Evolutionary conservation across 306 rosid genomes (phyloP).

Genomic region (Herpetospermum pedunculosum): DNA sequence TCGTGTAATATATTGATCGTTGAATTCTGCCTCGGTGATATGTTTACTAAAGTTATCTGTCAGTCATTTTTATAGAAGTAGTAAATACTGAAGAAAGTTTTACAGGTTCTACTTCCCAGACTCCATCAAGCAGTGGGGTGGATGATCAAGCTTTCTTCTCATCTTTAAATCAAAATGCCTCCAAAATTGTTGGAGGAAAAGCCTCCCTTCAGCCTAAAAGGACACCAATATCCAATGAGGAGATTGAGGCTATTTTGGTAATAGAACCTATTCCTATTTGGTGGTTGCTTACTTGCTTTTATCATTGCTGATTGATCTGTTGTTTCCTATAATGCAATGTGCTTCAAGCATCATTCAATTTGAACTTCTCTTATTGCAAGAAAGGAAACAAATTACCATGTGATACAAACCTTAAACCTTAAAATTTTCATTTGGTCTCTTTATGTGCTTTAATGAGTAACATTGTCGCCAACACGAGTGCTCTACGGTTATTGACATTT

Average conservation of each 20-base stretch:
- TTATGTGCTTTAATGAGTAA: neutral
- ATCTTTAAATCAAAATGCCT: constrained; percentile 25
- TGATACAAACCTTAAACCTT: neutral
- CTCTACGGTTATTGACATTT: too few species aligned
- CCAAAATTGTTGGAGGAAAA: constrained; percentile 54
- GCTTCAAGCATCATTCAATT: neutral
- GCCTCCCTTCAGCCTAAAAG: constrained; percentile 93
- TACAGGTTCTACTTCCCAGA: constrained; percentile 50
- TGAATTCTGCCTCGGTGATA: neutral
- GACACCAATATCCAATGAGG: constrained; percentile 71
- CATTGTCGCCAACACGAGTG: too few species aligned
- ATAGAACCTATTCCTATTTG: constrained; percentile 12
- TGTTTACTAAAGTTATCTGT: neutral
- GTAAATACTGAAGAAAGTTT: neutral
- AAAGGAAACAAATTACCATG: neutral
- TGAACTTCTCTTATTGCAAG: neutral
- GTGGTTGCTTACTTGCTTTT: neutral
- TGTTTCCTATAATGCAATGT: neutral
- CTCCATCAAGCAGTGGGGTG: constrained; percentile 25
- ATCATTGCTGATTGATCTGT: neutral
- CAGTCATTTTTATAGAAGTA: neutral
- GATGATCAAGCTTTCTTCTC: constrained; percentile 36
- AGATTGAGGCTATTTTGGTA: constrained; percentile 94
- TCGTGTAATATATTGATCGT: neutral
- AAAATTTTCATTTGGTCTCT: neutral